Evolutionary conservation across 2,329 filamentous ascomycete genomes (phyloP).

Genomic region (Pseudocercospora eumusae): DNA sequence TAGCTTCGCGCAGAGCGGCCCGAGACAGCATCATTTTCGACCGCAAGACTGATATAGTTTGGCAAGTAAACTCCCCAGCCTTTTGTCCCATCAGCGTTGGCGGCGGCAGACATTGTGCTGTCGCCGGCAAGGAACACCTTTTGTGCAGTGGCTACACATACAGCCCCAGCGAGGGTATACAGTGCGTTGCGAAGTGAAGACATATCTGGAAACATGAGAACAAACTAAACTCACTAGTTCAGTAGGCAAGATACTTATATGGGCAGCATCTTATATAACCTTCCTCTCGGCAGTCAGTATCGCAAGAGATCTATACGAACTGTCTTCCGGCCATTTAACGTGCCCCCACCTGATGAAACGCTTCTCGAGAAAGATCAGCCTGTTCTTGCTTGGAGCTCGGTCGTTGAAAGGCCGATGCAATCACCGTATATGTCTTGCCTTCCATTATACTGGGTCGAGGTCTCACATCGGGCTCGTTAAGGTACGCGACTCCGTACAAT

Average conservation of each 20-base stretch:
- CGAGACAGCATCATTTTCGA: constrained; percentile 66
- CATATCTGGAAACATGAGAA: neutral
- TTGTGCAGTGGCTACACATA: constrained; percentile 8
- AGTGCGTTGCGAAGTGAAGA: neutral
- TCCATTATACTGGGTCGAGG: neutral
- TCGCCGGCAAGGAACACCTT: constrained; percentile 62
- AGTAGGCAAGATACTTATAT: neutral
- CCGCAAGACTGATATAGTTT: constrained; percentile 52
- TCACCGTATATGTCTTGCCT: constrained; percentile 3
- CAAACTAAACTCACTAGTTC: neutral
- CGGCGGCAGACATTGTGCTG: constrained; percentile 60
- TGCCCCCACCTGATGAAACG: neutral
- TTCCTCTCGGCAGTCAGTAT: too few species aligned
- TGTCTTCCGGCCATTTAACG: too few species aligned
- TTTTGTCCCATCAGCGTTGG: constrained; percentile 46
- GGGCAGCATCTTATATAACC: neutral
- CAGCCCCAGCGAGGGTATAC: neutral
- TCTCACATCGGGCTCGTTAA: neutral
- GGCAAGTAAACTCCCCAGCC: constrained; percentile 66
- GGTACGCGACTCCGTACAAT: neutral
- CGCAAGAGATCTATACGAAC: neutral
- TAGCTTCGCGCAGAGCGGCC: constrained; percentile 68
- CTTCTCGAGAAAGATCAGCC: neutral
- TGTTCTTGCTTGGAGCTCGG: neutral
- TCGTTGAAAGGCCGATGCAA: neutral